Evolutionary conservation across 768 basidiomycete genomes (phyloP).

Genomic region (Pulveroboletus sp.): DNA sequence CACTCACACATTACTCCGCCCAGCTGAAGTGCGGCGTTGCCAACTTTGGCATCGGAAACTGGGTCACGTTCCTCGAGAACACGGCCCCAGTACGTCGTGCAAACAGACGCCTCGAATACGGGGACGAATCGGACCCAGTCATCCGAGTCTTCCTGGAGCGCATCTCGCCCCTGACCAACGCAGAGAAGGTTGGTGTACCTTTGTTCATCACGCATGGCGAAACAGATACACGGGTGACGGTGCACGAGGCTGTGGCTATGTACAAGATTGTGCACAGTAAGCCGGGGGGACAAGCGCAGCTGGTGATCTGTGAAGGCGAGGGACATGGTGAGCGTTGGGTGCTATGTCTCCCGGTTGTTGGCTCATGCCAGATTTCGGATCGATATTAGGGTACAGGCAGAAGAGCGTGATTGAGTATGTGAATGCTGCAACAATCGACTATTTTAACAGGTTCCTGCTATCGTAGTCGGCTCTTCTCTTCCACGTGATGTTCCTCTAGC

Average conservation of each 20-base stretch:
- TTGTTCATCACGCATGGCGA: slow-evolving; percentile 41
- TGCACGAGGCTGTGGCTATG: slow-evolving; percentile 37
- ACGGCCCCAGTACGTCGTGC: slow-evolving; percentile 35
- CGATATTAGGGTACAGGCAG: slow-evolving; percentile 35
- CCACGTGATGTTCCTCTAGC: background rate
- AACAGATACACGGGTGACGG: slow-evolving; percentile 36
- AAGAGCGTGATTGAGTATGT: slow-evolving; percentile 41
- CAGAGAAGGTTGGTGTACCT: slow-evolving; percentile 34
- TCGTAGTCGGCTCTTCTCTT: slow-evolving; percentile 10
- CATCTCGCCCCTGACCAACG: slow-evolving; percentile 38
- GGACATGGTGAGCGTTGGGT: slow-evolving; percentile 35
- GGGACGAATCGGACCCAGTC: slow-evolving; percentile 36
- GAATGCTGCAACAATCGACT: slow-evolving; percentile 36
- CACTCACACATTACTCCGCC: slow-evolving; percentile 38
- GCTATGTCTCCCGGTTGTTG: background rate
- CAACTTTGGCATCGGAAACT: slow-evolving; percentile 38
- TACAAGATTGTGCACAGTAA: slow-evolving; percentile 28
- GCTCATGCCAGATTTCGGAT: slow-evolving; percentile 2
- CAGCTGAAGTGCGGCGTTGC: slow-evolving; percentile 38
- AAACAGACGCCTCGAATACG: slow-evolving; percentile 36
- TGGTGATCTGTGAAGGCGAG: slow-evolving; percentile 39
- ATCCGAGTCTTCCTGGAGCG: slow-evolving; percentile 36
- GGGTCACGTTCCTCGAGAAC: slow-evolving; percentile 39
- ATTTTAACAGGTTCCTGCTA: slow-evolving; percentile 34
- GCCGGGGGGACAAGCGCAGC: slow-evolving; percentile 27